Percentiles rank a stretch among this genome's conserved stretches.
These are phyloP conservation scores for Lepraria neglecta DNA, from an alignment of 495 filamentous ascomycete genomes.

Conservation along the genomic window DNA sequence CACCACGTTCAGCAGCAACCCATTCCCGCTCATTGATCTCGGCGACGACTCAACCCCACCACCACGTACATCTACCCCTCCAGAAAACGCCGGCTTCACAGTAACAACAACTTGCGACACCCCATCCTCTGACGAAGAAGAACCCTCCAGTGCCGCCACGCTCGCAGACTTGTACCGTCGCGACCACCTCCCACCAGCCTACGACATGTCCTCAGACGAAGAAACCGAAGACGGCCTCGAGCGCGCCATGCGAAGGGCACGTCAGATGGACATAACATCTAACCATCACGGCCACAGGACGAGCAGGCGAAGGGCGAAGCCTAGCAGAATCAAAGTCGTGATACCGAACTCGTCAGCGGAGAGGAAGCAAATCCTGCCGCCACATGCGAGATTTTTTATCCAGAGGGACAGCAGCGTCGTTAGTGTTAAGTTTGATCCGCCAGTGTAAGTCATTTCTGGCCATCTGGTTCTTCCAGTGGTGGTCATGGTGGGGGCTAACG, in stretches of 20 bases:
- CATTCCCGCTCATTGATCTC: conserved; percentile 1
- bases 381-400: conserved; percentile 74
- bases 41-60: background rate
- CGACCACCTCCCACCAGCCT: conserved; percentile 24
- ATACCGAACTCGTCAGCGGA: conserved; percentile 43
- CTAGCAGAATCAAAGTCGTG: conserved; percentile 41
- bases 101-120: conserved; percentile 48
- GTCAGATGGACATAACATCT: conserved; percentile 10
- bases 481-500: too few relatives aligned
- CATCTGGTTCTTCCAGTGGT: too few relatives aligned
- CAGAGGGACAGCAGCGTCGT: conserved; percentile 73
- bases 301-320: conserved; percentile 14
- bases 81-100: conserved; percentile 37
- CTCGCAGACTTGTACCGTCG: conserved; percentile 33
- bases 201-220: conserved; percentile 25
- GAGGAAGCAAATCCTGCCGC: conserved; percentile 53
- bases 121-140: conserved; percentile 39
- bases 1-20: conserved; percentile 1
- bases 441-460: conserved; percentile 52
- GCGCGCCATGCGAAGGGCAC: conserved; percentile 7
- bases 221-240: conserved; percentile 31
- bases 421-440: conserved; percentile 82
- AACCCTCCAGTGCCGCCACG: conserved; percentile 30
- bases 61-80: conserved; percentile 1
- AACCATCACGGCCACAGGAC: conserved; percentile 12